Base-by-base conservation (phyloP, 257 asterid species). In the Nicotiana sylvestris region DNA sequence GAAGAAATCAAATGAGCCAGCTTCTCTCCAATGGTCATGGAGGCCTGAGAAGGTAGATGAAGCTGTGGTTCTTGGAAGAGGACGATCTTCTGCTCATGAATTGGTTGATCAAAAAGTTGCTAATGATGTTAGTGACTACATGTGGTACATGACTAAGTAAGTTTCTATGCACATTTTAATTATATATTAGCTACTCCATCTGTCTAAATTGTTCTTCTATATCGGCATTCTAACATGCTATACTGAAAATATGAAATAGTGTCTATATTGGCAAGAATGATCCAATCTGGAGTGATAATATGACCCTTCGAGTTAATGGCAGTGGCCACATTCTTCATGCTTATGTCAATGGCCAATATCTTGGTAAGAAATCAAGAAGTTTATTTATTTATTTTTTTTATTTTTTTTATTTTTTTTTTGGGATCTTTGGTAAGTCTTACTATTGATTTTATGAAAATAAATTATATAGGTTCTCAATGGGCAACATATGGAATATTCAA, bases 111-210 rank as follows among this genome's bases (percentile, higher is more conserved):
- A 91, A 46, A 92, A 92, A 70, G 83, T 72, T 21, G 66, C 60
- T 12, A 87, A 88, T 81, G 94, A 91, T 83, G 65, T 43, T 13
- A 87, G 89, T 81, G 98, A 94, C 58, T 94, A 94, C 78, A 17
- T 93, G 77, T 94, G 98, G 98, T 93, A 93, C 91, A 93, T 94
- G 97, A 94, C 97, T 2, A 93, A 92, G 97, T 94, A 86, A 35
- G 69, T 43, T 43, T 2, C 12, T 9, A 43, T 8, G 11, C 11
- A 43, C 51, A 43, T 2, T 6, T 8, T 6, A 39, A 43, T 43
- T 43, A 43, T 43, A 43, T 39, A 43, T 43, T 43, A 43, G 11
- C 10, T 2, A 43, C 12, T 9, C 3, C 3, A 1, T 43, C 3
- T 2, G 51, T 43, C 12, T 43, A 12, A 43, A 43, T 43, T 43